Conservation (phyloP, 2,329 filamentous ascomycete species). For the Claviceps fusiformis region DNA sequence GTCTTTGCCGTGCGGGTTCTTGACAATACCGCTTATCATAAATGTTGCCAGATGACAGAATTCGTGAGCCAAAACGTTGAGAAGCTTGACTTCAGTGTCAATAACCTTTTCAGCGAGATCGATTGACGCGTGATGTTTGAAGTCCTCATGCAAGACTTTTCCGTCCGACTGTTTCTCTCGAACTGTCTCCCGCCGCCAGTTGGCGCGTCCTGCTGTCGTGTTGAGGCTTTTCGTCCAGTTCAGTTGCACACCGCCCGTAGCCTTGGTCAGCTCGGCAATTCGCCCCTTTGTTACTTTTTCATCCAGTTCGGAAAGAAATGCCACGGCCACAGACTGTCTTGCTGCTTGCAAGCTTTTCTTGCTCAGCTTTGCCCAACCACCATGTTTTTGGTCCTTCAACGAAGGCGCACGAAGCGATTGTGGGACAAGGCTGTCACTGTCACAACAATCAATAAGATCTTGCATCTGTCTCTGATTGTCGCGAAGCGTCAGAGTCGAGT, state of each 20-base stretch:
- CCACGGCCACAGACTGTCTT: slow-evolving; percentile 49
- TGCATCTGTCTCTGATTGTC: not conserved
- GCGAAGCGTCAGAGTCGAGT: not conserved
- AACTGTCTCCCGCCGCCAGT: slow-evolving; percentile 51
- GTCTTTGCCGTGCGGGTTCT: slow-evolving; percentile 67
- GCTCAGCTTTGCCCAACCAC: not conserved
- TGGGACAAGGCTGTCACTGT: not conserved
- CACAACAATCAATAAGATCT: not conserved
- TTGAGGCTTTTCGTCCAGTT: slow-evolving; percentile 68
- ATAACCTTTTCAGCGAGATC: slow-evolving; percentile 86
- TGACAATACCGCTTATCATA: slow-evolving; percentile 64
- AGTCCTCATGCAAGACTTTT: slow-evolving; percentile 14
- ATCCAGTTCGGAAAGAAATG: slow-evolving; percentile 60
- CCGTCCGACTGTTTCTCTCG: slow-evolving; percentile 18
- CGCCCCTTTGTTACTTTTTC: slow-evolving; percentile 44
- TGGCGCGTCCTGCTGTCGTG: slow-evolving; percentile 64
- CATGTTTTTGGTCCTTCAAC: not conserved
- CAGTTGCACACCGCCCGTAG: slow-evolving; percentile 57
- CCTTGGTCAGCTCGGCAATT: slow-evolving; percentile 42
- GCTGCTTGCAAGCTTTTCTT: slow-evolving; percentile 48
- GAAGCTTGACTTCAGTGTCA: slow-evolving; percentile 58
- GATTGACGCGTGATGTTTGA: slow-evolving; percentile 58
- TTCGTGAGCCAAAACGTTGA: slow-evolving; percentile 91
- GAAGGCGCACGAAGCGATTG: not conserved
- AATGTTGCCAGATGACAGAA: slow-evolving; percentile 92